A percentile compares a stretch with the other conserved stretches of the same genome.
These are phyloP conservation scores for Rhododendron williamsianum DNA, from an alignment of 148 eudicot species.

Conservation along the genomic window DNA sequence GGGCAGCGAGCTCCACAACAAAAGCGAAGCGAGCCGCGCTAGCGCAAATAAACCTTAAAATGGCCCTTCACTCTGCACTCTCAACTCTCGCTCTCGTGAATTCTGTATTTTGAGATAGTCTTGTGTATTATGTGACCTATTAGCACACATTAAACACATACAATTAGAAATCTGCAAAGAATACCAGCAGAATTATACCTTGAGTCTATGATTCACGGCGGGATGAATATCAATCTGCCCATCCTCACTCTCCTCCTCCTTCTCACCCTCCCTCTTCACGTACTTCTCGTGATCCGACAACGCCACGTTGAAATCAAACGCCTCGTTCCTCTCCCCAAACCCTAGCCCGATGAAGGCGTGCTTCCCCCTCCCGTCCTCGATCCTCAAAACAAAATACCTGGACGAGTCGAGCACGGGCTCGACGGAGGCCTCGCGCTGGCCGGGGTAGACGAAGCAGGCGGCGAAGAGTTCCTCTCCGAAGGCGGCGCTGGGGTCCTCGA, in stretches of 20 bases:
- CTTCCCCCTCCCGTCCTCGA: constrained; percentile 92
- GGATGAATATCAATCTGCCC: constrained; percentile 84
- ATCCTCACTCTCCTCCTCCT: constrained; percentile 35
- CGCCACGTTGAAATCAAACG: constrained; percentile 97
- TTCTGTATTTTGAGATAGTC: background rate
- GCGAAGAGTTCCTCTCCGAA: constrained; percentile 61
- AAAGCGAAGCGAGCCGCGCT: background rate
- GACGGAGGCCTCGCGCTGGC: constrained; percentile 66
- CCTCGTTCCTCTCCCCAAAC: constrained; percentile 85
- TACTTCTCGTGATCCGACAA: constrained; percentile 94
- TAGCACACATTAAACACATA: background rate
- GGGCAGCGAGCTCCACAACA: background rate
- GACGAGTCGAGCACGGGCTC: constrained; percentile 90
- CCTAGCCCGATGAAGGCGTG: constrained; percentile 91
- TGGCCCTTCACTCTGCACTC: background rate
- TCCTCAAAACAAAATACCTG: constrained; percentile 76
- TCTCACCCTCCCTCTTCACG: constrained; percentile 65
- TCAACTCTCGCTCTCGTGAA: background rate
- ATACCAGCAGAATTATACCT: constrained; percentile 32
- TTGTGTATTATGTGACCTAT: no score
- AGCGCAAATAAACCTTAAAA: background rate
- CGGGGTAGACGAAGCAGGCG: constrained; percentile 72
- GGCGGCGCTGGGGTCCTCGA: constrained; percentile 86
- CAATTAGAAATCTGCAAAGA: background rate
- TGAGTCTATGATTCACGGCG: constrained; percentile 86